Evolutionary conservation across 176 grass and related monocot species (phyloP).

Genomic region (Triticum monococcum): DNA sequence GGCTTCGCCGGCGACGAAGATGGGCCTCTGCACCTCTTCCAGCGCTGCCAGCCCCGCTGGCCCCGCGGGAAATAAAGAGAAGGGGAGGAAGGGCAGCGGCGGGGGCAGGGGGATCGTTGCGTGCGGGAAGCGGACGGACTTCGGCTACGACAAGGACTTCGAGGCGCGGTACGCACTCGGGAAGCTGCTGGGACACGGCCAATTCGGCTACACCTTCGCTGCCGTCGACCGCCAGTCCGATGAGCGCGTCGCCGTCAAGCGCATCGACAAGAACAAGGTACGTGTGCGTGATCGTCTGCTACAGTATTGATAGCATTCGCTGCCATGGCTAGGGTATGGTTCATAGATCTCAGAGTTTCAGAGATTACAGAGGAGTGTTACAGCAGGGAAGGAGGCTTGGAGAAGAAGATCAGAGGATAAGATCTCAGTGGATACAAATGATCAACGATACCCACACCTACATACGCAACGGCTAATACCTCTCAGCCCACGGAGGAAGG

Average conservation of each 20-base stretch:
- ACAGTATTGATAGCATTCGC: no score
- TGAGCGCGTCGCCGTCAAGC: slow-evolving; percentile 77
- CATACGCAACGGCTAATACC: no score
- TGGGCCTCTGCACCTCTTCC: slow-evolving; percentile 53
- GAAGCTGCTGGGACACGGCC: slow-evolving; percentile 79
- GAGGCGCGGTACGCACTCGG: slow-evolving; percentile 61
- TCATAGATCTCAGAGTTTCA: no score
- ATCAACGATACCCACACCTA: no score
- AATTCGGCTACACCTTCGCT: slow-evolving; percentile 82
- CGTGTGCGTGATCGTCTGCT: not conserved
- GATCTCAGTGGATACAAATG: no score
- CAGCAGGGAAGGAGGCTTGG: no score
- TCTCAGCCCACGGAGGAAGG: no score
- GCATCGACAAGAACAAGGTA: slow-evolving; percentile 95
- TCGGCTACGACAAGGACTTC: slow-evolving; percentile 87
- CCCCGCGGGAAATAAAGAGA: not conserved
- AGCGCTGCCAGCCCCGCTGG: not conserved
- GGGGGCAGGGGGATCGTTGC: slow-evolving; percentile 31
- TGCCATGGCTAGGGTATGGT: no score
- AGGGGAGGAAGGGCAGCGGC: slow-evolving; percentile 7
- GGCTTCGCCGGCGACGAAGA: slow-evolving; percentile 18
- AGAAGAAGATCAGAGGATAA: no score
- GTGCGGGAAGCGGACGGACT: slow-evolving; percentile 83
- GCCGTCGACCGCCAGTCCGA: slow-evolving; percentile 63
- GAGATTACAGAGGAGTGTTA: no score